Evolutionary conservation across 2,329 filamentous ascomycete genomes (phyloP), one percentile per base, ranked within the genome.

Genomic region (Lanzia echinophila): DNA sequence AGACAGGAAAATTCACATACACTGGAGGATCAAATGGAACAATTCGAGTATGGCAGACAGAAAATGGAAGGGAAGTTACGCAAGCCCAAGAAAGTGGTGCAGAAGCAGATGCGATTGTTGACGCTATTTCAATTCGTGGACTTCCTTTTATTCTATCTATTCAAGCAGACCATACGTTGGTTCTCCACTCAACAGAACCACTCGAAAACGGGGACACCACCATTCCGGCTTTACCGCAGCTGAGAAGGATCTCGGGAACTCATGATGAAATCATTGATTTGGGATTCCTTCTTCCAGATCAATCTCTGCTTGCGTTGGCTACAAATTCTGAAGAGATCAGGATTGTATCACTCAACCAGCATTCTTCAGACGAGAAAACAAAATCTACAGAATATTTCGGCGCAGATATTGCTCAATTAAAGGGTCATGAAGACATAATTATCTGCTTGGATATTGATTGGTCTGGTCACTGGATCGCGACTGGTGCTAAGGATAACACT

Each of bases 251-350:
- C 61, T 96, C 92, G 4, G 95, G 94, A 50, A 96, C 94, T 6
- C 90, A 97, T 69, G 95, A 99, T 68, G 94, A 99, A 69, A 90
- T 99, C 50, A 96, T 99, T 62, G 95, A 99, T 67, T 74, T 99
- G 33, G 88, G 86, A 31, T 96, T 94, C 65, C 76, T 97, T 52
- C 82, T 94, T 1, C 82, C 84, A 0, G 86, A 95, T 63, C 83
- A 82, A 54, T 92, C 89, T 2, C 73, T 95, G 49, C 78, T 99
- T 58, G 95, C 94, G 6, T 75, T 99, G 24, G 94, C 92, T 6
- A 97, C 92, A 2, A 99, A 99, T 69, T 89, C 91, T 0, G 94
- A 99, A 71, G 91, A 95, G 58, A 82, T 99, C 50, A 83, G 92
- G 45, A 79, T 99, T 54, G 83, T 99, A 3, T 95, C 90, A 1